Evolutionary conservation across 2,329 filamentous ascomycete species (phyloP).

Genomic region (Nigrospora oryzae): DNA sequence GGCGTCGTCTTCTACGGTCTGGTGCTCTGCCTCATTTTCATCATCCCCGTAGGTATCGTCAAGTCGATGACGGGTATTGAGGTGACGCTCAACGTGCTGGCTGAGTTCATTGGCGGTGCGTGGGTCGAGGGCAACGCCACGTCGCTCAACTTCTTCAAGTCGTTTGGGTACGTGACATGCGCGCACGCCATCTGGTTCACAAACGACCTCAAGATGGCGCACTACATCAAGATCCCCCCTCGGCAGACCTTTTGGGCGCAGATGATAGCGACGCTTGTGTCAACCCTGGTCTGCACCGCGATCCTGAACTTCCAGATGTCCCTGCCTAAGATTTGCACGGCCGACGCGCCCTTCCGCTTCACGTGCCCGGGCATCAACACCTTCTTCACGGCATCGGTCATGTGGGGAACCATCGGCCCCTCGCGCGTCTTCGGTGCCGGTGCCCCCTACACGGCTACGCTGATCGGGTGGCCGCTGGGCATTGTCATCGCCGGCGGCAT

Average conservation of each 20-base stretch:
- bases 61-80: constrained; percentile 44
- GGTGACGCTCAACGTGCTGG: constrained; percentile 42
- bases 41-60: constrained; percentile 43
- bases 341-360: constrained; percentile 20
- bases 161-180: constrained; percentile 27
- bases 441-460: constrained; percentile 16
- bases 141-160: constrained; percentile 48
- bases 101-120: constrained; percentile 45
- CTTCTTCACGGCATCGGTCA: constrained; percentile 21
- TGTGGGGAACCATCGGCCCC: constrained; percentile 23
- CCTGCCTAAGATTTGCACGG: constrained; percentile 15
- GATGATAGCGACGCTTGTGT: constrained; percentile 23
- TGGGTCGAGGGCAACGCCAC: constrained; percentile 40
- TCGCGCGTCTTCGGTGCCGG: constrained; percentile 21
- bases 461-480: constrained; percentile 25
- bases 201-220: constrained; percentile 21
- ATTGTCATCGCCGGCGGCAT: constrained; percentile 19
- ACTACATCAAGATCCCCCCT: constrained; percentile 23
- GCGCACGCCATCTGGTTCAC: constrained; percentile 21
- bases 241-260: constrained; percentile 23
- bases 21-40: constrained; percentile 38
- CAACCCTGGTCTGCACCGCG: constrained; percentile 40
- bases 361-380: constrained; percentile 23
- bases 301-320: constrained; percentile 27
- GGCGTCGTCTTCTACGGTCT: constrained; percentile 44